Percentiles rank a stretch among this genome's conserved stretches.
phyloP scores from a whole-genome alignment of 2,329 filamentous ascomycete species.

The Kalmusia sp. region DNA sequence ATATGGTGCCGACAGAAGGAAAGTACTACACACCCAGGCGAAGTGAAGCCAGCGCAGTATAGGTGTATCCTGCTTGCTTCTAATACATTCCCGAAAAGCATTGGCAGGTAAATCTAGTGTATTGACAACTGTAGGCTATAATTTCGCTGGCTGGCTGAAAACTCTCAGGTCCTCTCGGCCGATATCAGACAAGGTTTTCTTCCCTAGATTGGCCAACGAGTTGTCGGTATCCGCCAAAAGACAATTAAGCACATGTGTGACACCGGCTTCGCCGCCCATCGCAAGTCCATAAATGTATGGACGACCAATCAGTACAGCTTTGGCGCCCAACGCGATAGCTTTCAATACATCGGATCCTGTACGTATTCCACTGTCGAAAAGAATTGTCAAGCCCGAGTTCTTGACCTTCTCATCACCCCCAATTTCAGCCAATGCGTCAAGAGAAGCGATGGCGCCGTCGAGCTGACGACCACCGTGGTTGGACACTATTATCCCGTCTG shows the following conservation, averaged over 20 bases:
- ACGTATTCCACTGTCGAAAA: conserved; percentile 47
- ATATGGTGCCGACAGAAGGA: too few species aligned
- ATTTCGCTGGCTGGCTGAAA: conserved; percentile 31
- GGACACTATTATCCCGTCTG: conserved; percentile 48
- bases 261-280: conserved; percentile 46
- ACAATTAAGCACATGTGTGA: conserved; percentile 45
- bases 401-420: conserved; percentile 41
- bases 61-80: too few species aligned
- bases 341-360: conserved; percentile 47
- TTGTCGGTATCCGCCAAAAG: conserved; percentile 43
- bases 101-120: too few species aligned
- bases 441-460: conserved; percentile 41
- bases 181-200: conserved; percentile 36
- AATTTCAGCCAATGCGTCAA: conserved; percentile 47
- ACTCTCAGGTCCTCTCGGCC: conserved; percentile 36
- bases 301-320: conserved; percentile 44
- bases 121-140: conserved; percentile 30
- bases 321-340: conserved; percentile 46
- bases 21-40: too few species aligned
- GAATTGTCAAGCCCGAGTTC: conserved; percentile 34
- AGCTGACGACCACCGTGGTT: conserved; percentile 49
- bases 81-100: too few species aligned
- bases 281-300: conserved; percentile 48
- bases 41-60: too few species aligned
- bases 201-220: conserved; percentile 41